phyloP scores from a whole-genome alignment of 164 flowering plant species.

The Amborella trichopoda region DNA sequence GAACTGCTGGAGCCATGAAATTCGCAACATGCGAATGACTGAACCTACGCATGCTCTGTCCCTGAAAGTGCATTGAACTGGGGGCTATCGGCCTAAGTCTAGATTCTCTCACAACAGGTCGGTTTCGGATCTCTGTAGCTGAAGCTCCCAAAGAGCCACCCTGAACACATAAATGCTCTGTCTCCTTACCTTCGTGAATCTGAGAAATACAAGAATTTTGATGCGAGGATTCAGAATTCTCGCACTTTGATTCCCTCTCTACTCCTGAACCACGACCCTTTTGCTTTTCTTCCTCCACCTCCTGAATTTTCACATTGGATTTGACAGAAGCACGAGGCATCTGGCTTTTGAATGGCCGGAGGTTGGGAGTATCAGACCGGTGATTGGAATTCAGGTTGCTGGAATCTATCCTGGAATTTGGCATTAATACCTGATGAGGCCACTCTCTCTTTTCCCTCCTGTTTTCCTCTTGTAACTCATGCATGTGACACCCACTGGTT shows the following conservation, averaged over 20 bases:
- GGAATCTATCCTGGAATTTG: slow-evolving; percentile 3
- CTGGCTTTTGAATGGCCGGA: slow-evolving; percentile 9
- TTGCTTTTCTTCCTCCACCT: slow-evolving; percentile 13
- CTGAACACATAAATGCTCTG: slow-evolving; percentile 3
- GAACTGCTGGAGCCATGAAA: slow-evolving; percentile 3
- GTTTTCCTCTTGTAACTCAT: slow-evolving; percentile 41
- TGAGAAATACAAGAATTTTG: slow-evolving; percentile 6
- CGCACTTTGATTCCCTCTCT: not conserved
- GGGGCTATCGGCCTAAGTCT: slow-evolving; percentile 3
- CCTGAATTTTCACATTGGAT: slow-evolving; percentile 8
- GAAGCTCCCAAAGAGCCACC: slow-evolving; percentile 1
- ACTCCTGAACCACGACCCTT: slow-evolving; percentile 5
- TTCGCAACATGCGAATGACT: no score
- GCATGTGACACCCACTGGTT: slow-evolving; percentile 26
- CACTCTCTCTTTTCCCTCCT: slow-evolving; percentile 8
- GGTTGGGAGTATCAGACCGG: slow-evolving; percentile 3
- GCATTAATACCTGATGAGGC: slow-evolving; percentile 1
- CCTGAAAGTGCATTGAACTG: slow-evolving; percentile 3
- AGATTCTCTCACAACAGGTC: slow-evolving; percentile 4
- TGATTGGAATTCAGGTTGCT: slow-evolving; percentile 6
- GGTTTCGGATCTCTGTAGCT: not conserved
- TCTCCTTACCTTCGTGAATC: slow-evolving; percentile 9
- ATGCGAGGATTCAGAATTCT: not conserved
- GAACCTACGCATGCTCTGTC: no score
- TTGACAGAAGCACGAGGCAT: slow-evolving; percentile 8